Conservation (phyloP, 2,329 filamentous ascomycete genomes). For the Colletotrichum orbiculare region DNA sequence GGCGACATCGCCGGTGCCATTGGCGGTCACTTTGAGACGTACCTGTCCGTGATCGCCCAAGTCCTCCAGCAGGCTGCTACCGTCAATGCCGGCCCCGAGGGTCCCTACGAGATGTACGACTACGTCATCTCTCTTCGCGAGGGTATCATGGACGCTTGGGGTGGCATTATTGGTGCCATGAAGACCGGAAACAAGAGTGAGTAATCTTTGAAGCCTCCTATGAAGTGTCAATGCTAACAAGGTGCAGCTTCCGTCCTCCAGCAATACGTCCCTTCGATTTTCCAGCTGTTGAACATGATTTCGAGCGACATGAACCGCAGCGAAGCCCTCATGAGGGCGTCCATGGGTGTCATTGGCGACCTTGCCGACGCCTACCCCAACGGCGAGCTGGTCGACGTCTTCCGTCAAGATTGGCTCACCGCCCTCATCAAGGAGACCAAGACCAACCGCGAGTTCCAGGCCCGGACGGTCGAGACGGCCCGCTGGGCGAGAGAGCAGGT, state of each 20-base stretch:
- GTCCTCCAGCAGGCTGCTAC: slow-evolving; percentile 93
- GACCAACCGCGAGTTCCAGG: slow-evolving; percentile 85
- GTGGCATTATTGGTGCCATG: slow-evolving; percentile 95
- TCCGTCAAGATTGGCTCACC: slow-evolving; percentile 92
- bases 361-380: slow-evolving; percentile 93
- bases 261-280: slow-evolving; percentile 86
- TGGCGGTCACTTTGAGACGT: slow-evolving; percentile 89
- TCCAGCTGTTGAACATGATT: slow-evolving; percentile 85
- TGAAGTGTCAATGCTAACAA: slow-evolving; percentile 41
- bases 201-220: slow-evolving; percentile 43
- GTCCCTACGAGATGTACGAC: slow-evolving; percentile 94
- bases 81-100: slow-evolving; percentile 82
- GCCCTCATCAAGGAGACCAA: slow-evolving; percentile 92
- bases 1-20: slow-evolving; percentile 98
- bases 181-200: slow-evolving; percentile 82
- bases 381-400: slow-evolving; percentile 84
- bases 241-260: slow-evolving; percentile 73
- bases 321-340: slow-evolving; percentile 90
- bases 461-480: slow-evolving; percentile 91
- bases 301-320: slow-evolving; percentile 87
- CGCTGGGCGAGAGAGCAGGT: slow-evolving; percentile 98
- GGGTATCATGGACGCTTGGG: slow-evolving; percentile 99
- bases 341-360: slow-evolving; percentile 98
- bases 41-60: slow-evolving; percentile 90
- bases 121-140: slow-evolving; percentile 95